Evolutionary conservation across 352 stramenopile species (phyloP).

Genomic region (Pythium aquatile): DNA sequence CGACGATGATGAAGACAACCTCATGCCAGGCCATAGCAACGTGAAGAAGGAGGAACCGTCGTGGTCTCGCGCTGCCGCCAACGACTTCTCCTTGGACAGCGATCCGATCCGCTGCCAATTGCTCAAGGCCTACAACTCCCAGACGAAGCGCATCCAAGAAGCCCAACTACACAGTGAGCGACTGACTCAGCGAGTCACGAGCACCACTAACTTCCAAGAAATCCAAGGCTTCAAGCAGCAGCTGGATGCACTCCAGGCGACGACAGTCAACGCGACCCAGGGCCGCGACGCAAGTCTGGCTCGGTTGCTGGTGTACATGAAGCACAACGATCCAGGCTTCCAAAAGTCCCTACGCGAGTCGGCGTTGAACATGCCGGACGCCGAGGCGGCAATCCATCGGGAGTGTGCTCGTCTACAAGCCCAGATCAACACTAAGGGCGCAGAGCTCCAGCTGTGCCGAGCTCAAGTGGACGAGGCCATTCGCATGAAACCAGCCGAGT

Average conservation of each 20-base stretch:
- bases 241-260: constrained; percentile 19
- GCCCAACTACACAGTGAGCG: constrained; percentile 38
- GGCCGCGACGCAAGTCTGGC: constrained; percentile 49
- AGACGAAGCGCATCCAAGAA: constrained; percentile 45
- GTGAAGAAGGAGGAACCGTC: not conserved
- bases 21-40: not conserved
- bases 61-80: not conserved
- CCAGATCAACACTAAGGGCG: constrained; percentile 36
- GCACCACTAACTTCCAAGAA: constrained; percentile 7
- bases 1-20: constrained; percentile 21
- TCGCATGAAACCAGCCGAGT: constrained; percentile 43
- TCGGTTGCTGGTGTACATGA: constrained; percentile 46
- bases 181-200: constrained; percentile 15
- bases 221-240: constrained; percentile 6
- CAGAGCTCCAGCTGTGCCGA: constrained; percentile 36
- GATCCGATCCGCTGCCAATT: constrained; percentile 52
- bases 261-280: constrained; percentile 34
- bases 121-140: constrained; percentile 57
- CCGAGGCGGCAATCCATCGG: constrained; percentile 46
- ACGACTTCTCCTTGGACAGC: constrained; percentile 26
- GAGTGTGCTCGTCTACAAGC: constrained; percentile 46
- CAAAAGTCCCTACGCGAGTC: constrained; percentile 36
- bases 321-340: constrained; percentile 39
- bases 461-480: constrained; percentile 63
- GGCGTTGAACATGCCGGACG: constrained; percentile 42